These are phyloP conservation scores for Phycomyces nitens DNA, from an alignment of 192 early-diverging fungal genomes.

Conservation along the genomic window DNA sequence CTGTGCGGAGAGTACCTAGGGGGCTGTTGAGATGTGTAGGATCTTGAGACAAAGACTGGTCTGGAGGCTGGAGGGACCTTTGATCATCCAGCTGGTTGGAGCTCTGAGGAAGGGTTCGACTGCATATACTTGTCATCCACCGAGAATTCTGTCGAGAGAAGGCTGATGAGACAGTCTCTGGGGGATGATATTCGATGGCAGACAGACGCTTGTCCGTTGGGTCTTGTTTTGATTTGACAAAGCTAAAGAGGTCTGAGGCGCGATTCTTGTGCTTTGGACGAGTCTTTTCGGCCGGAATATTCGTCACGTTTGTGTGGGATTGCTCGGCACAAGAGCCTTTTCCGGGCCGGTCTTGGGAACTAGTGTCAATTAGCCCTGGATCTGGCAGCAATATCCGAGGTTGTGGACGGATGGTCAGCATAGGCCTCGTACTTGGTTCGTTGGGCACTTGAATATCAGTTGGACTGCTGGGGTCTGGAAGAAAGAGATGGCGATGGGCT, in stretches of 20 bases:
- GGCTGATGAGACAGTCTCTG: neutral
- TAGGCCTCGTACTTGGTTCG: too few relatives aligned
- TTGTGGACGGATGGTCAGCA: too few relatives aligned
- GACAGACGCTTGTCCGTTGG: neutral
- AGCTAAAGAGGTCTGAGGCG: neutral
- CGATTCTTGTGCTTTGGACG: neutral
- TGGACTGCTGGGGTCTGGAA: neutral
- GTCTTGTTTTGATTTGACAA: neutral
- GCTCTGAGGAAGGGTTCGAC: too few relatives aligned
- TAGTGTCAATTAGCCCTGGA: too few relatives aligned
- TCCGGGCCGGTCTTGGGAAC: too few relatives aligned
- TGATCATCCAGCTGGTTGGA: neutral
- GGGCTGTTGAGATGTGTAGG: too few relatives aligned
- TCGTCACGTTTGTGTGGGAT: too few relatives aligned
- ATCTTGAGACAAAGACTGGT: too few relatives aligned
- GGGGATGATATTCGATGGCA: neutral
- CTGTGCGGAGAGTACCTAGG: neutral
- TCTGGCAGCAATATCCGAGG: too few relatives aligned
- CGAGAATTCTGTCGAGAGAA: neutral
- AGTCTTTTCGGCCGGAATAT: neutral
- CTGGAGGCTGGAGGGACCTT: neutral
- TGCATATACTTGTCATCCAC: neutral
- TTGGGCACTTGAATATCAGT: too few relatives aligned
- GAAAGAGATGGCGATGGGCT: neutral
- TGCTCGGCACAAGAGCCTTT: too few relatives aligned